phyloP scores from a whole-genome alignment of 2,329 filamentous ascomycete genomes.

The Pseudopyricularia javanii region DNA sequence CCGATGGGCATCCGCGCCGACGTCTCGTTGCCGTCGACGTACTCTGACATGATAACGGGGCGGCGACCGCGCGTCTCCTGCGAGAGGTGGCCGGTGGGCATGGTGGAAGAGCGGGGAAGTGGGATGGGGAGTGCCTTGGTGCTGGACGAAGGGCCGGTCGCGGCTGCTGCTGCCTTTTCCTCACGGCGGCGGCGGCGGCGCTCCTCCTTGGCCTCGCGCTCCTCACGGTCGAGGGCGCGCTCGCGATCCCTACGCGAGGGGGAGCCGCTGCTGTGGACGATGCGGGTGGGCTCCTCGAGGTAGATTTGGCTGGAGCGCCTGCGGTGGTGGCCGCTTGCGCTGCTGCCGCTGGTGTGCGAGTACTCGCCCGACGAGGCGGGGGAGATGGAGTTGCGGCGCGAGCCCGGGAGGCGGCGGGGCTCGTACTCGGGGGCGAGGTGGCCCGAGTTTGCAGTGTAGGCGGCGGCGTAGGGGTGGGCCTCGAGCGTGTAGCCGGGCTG shows the following conservation, averaged over 20 bases:
- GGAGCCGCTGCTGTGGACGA: slow-evolving; percentile 4
- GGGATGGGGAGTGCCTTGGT: slow-evolving; percentile 9
- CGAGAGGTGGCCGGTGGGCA: slow-evolving; percentile 10
- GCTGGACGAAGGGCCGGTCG: background rate
- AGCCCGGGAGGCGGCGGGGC: background rate
- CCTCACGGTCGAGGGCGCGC: slow-evolving; percentile 5
- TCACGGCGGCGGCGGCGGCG: slow-evolving; percentile 1
- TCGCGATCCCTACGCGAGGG: slow-evolving; percentile 5
- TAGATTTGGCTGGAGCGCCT: slow-evolving; percentile 12
- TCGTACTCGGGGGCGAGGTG: background rate
- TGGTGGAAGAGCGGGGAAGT: slow-evolving; percentile 14
- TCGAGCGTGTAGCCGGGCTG: background rate
- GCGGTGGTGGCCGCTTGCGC: slow-evolving; percentile 8
- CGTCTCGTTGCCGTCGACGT: background rate
- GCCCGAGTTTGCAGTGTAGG: background rate
- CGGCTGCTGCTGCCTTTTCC: background rate
- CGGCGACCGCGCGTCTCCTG: slow-evolving; percentile 9
- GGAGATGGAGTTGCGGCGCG: slow-evolving; percentile 4
- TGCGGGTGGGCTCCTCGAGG: slow-evolving; percentile 7
- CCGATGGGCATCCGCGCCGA: slow-evolving; percentile 5
- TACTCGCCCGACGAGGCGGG: slow-evolving; percentile 4
- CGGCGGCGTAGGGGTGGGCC: background rate
- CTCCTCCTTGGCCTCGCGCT: slow-evolving; percentile 5
- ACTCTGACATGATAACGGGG: slow-evolving; percentile 10
- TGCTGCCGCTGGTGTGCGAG: slow-evolving; percentile 5